phyloP scores from a whole-genome alignment of 208 protist species.

The Acanthamoeba divionensis region DNA sequence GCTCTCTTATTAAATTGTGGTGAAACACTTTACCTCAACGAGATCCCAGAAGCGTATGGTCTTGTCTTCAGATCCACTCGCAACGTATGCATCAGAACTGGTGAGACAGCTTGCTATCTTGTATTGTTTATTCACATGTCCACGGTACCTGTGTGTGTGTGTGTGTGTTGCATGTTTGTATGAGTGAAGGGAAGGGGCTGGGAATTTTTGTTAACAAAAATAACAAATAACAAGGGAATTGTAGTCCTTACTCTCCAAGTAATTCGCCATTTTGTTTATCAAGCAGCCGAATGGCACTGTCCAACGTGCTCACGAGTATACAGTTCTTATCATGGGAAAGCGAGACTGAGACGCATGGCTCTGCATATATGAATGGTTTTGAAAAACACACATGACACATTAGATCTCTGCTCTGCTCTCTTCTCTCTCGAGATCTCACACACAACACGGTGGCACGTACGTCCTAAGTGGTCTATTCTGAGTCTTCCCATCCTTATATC shows the following conservation, averaged over 20 bases:
- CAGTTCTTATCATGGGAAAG: conserved; percentile 59
- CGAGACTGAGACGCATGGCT: conserved; percentile 14
- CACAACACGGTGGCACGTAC: not conserved
- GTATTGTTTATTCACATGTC: conserved; percentile 54
- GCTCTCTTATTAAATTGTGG: not conserved
- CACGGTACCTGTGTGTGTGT: conserved; percentile 1
- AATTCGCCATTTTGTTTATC: conserved; percentile 44
- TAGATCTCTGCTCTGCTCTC: not conserved
- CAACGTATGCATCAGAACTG: conserved; percentile 45
- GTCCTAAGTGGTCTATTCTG: conserved; percentile 27
- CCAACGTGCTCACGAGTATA: conserved; percentile 15
- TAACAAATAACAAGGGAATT: not conserved
- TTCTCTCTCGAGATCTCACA: not conserved
- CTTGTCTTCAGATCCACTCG: conserved; percentile 57
- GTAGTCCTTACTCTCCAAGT: conserved; percentile 24
- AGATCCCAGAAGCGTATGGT: conserved; percentile 59
- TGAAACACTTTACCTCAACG: not conserved
- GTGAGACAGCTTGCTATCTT: conserved; percentile 56
- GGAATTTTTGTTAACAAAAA: not conserved
- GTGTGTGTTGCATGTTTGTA: not conserved
- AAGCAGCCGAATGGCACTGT: conserved; percentile 53
- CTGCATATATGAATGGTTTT: not conserved
- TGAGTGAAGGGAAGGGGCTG: no score
- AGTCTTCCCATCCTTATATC: conserved; percentile 52
- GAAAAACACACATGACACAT: not conserved